phyloP scores from a whole-genome alignment of 345 rosid species.

The Euclidium syriacum region DNA sequence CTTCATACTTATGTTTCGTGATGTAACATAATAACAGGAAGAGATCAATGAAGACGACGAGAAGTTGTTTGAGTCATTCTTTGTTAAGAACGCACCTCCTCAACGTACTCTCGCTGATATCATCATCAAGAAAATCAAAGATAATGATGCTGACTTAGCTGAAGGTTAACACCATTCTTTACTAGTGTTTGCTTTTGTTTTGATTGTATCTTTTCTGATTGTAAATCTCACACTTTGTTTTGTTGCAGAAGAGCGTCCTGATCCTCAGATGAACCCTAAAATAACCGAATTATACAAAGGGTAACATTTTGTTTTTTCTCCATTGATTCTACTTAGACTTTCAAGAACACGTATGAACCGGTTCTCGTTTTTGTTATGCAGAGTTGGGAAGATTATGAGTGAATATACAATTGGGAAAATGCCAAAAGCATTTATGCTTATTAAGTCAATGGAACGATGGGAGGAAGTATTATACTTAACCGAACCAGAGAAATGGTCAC shows the following conservation, averaged over 20 bases:
- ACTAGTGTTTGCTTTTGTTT: not conserved
- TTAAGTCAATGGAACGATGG: slow-evolving; percentile 72
- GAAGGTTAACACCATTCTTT: slow-evolving; percentile 42
- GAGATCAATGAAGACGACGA: slow-evolving; percentile 79
- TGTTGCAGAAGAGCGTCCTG: slow-evolving; percentile 55
- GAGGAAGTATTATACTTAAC: slow-evolving; percentile 83
- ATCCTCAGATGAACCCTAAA: slow-evolving; percentile 66
- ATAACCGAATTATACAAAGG: slow-evolving; percentile 66
- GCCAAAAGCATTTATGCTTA: slow-evolving; percentile 78
- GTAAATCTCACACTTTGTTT: not conserved
- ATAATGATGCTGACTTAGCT: slow-evolving; percentile 44
- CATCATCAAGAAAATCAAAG: slow-evolving; percentile 63
- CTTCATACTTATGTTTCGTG: not conserved
- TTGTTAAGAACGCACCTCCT: slow-evolving; percentile 58
- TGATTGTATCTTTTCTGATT: not conserved
- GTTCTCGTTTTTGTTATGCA: slow-evolving; percentile 28
- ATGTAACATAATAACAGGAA: slow-evolving; percentile 37
- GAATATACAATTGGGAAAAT: slow-evolving; percentile 83
- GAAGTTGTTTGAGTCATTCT: slow-evolving; percentile 73
- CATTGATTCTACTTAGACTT: not conserved
- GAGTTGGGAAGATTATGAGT: slow-evolving; percentile 69
- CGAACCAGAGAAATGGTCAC: slow-evolving; percentile 94
- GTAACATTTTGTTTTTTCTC: slow-evolving; percentile 32
- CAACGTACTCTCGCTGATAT: slow-evolving; percentile 75
- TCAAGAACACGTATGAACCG: not conserved